These are phyloP conservation scores for Cladobotryum protrusum DNA, from an alignment of 2,329 filamentous ascomycete species.

Conservation along the genomic window DNA sequence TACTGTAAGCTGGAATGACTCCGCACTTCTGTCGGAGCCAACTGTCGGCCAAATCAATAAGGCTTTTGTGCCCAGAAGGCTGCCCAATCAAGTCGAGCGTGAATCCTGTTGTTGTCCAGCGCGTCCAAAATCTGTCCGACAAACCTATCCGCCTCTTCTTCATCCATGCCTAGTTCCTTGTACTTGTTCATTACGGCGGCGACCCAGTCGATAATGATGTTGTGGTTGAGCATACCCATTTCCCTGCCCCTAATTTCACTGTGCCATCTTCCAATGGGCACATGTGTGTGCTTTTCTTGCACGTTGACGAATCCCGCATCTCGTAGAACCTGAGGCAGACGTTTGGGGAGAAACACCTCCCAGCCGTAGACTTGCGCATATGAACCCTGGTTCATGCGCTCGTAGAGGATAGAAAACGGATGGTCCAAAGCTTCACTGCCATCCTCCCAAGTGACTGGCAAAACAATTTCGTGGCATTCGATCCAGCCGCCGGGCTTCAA, in stretches of 20 bases:
- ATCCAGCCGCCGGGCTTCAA: slow-evolving; percentile 35
- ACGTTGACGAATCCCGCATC: slow-evolving; percentile 31
- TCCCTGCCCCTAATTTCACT: slow-evolving; percentile 28
- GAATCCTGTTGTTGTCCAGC: slow-evolving; percentile 27
- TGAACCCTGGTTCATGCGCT: slow-evolving; percentile 25
- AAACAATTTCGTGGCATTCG: slow-evolving; percentile 32
- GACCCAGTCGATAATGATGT: slow-evolving; percentile 29
- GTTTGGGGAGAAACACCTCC: slow-evolving; percentile 24
- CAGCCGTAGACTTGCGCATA: slow-evolving; percentile 30
- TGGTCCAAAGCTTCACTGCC: slow-evolving; percentile 22
- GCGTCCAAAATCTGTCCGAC: slow-evolving; percentile 25
- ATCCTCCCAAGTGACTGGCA: slow-evolving; percentile 28
- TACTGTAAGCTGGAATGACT: too few relatives aligned
- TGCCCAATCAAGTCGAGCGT: slow-evolving; percentile 30
- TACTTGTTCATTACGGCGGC: slow-evolving; percentile 28
- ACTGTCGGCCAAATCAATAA: background rate
- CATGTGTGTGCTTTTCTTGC: slow-evolving; percentile 21
- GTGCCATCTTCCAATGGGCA: slow-evolving; percentile 35
- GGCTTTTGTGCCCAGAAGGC: slow-evolving; percentile 35
- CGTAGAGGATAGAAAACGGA: slow-evolving; percentile 28
- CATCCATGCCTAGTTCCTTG: slow-evolving; percentile 26
- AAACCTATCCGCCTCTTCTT: slow-evolving; percentile 28
- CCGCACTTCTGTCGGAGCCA: too few relatives aligned
- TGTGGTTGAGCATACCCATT: slow-evolving; percentile 32
- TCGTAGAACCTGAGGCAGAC: slow-evolving; percentile 24